phyloP scores from a whole-genome alignment of 305 asterid species.

The Salvia sclarea region DNA sequence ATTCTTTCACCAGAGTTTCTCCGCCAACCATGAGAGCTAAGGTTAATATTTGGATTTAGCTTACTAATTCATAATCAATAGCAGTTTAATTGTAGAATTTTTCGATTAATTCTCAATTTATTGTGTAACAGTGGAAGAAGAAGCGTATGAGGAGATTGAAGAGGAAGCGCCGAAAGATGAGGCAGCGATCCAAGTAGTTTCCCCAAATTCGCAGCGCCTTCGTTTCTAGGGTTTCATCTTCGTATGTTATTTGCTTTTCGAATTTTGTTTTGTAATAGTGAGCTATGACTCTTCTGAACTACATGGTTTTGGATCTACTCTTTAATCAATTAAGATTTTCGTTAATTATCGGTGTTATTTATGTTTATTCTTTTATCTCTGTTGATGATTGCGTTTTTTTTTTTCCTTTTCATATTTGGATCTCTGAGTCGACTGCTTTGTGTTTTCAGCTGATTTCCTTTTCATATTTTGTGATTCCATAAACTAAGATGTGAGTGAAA shows the following conservation, averaged over 20 bases:
- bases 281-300: neutral
- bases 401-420: too few species aligned
- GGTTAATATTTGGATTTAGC: slow-evolving; percentile 5
- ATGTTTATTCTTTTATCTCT: too few species aligned
- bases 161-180: slow-evolving; percentile 88
- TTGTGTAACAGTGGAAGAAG: slow-evolving; percentile 65
- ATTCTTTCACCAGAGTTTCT: neutral
- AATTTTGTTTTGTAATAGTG: slow-evolving; percentile 22
- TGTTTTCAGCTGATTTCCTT: too few species aligned
- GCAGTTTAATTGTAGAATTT: neutral
- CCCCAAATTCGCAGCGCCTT: neutral
- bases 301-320: slow-evolving; percentile 9
- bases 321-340: slow-evolving; percentile 6
- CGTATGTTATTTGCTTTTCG: slow-evolving; percentile 4
- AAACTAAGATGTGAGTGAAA: too few species aligned
- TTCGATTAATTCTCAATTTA: too few species aligned
- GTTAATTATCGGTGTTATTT: neutral
- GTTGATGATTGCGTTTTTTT: too few species aligned
- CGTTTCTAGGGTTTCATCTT: slow-evolving; percentile 20
- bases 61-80: neutral
- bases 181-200: slow-evolving; percentile 67
- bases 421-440: too few species aligned
- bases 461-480: too few species aligned
- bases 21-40: slow-evolving; percentile 39
- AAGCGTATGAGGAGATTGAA: slow-evolving; percentile 77